A percentile compares a stretch with the other conserved stretches of the same genome.
These are phyloP conservation scores for Tylopilus plumbeoviolaceoides DNA, from an alignment of 768 basidiomycete species.

Conservation along the genomic window DNA sequence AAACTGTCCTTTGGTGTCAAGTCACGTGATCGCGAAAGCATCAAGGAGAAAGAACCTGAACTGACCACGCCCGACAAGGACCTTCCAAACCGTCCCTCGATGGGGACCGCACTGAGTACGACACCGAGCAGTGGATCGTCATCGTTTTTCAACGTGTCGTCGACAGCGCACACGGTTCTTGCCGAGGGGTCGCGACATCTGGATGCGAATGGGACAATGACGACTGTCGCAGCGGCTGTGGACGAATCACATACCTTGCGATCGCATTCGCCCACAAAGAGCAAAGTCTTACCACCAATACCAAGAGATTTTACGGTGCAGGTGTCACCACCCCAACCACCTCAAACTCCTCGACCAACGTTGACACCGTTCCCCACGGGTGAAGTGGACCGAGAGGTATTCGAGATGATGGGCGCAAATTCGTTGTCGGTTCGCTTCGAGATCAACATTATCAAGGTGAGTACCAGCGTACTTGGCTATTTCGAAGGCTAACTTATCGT, in stretches of 20 bases:
- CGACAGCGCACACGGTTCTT: conserved; percentile 43
- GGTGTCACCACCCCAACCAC: conserved; percentile 5
- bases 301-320: conserved; percentile 59
- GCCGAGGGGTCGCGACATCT: conserved; percentile 32
- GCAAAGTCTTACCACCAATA: conserved; percentile 74
- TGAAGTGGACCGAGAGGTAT: conserved; percentile 61
- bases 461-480: conserved; percentile 20
- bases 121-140: conserved; percentile 75
- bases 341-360: conserved; percentile 34
- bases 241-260: conserved; percentile 34
- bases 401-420: conserved; percentile 72
- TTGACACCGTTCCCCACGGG: conserved; percentile 59
- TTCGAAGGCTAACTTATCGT: neutral
- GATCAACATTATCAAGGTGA: conserved; percentile 93
- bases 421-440: conserved; percentile 91
- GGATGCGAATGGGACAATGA: conserved; percentile 23
- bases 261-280: conserved; percentile 50
- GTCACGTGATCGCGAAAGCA: conserved; percentile 43
- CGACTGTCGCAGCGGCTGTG: conserved; percentile 17
- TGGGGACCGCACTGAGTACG: conserved; percentile 50
- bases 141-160: conserved; percentile 80
- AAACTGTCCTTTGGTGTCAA: conserved; percentile 75
- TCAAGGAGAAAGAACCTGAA: conserved; percentile 43
- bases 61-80: conserved; percentile 42
- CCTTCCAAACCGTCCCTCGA: conserved; percentile 39